phyloP scores from a whole-genome alignment of 306 rosid genomes.

The Prunus kanzakura region DNA sequence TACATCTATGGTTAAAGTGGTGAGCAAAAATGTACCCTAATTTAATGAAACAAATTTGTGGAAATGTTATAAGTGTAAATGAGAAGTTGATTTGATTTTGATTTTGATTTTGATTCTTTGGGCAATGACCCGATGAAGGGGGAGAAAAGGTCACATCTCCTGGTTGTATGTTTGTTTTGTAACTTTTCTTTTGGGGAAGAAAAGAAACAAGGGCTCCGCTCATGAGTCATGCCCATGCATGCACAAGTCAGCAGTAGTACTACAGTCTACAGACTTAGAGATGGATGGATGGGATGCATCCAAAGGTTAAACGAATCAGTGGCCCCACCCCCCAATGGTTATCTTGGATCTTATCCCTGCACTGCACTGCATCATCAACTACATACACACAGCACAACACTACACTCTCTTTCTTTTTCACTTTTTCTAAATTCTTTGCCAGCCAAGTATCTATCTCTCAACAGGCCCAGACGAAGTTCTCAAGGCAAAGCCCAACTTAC shows the following conservation, averaged over 20 bases:
- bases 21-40: too few relatives aligned
- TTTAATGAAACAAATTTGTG: too few relatives aligned
- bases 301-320: neutral
- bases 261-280: neutral
- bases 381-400: neutral
- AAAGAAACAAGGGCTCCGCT: neutral
- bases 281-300: neutral
- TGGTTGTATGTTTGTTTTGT: too few relatives aligned
- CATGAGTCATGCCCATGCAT: neutral
- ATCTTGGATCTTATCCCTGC: neutral
- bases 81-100: neutral
- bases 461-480: neutral
- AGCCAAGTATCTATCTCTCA: neutral
- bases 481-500: neutral
- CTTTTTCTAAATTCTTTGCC: neutral
- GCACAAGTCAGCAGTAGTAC: neutral
- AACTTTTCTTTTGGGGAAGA: neutral
- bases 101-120: neutral
- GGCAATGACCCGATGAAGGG: neutral
- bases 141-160: neutral
- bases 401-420: neutral
- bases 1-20: too few relatives aligned
- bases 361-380: neutral
- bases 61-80: too few relatives aligned
- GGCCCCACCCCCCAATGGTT: neutral